These are phyloP conservation scores for Neonectria coccinea DNA, from an alignment of 2,329 filamentous ascomycete species.

Conservation along the genomic window DNA sequence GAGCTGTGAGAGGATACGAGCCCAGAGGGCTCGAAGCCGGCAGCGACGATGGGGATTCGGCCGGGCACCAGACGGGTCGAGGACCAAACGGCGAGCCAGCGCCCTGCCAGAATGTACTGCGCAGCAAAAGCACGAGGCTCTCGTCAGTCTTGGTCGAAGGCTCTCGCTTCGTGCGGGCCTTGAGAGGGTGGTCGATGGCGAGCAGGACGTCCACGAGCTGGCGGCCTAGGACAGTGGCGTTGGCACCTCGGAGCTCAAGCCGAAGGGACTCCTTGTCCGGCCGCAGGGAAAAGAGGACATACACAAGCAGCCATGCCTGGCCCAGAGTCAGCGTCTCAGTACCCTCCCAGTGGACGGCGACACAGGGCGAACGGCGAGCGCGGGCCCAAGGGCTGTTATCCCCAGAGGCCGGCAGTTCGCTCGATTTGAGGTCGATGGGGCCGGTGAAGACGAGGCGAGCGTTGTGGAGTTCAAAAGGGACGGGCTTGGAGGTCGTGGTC, in stretches of 20 bases:
- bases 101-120: conserved; percentile 76
- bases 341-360: conserved; percentile 58
- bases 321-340: conserved; percentile 57
- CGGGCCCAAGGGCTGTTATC: conserved; percentile 69
- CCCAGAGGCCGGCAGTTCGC: conserved; percentile 60
- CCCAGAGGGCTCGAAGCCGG: conserved; percentile 52
- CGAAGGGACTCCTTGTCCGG: conserved; percentile 62
- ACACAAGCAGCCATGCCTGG: conserved; percentile 66
- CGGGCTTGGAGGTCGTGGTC: conserved; percentile 42
- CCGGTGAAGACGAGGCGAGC: conserved; percentile 58
- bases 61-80: conserved; percentile 70
- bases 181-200: conserved; percentile 61
- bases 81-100: conserved; percentile 75
- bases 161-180: conserved; percentile 48
- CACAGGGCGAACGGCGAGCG: conserved; percentile 64
- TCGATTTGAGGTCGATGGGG: conserved; percentile 61
- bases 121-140: conserved; percentile 58
- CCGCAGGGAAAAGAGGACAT: conserved; percentile 64
- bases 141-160: conserved; percentile 41
- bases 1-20: conserved; percentile 62
- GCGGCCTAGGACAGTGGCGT: conserved; percentile 49
- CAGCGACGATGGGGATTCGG: conserved; percentile 54
- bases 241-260: conserved; percentile 56
- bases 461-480: conserved; percentile 49
- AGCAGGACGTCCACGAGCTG: conserved; percentile 62